Percentiles rank a stretch among this genome's conserved stretches.
Evolutionary conservation across 495 filamentous ascomycete species (phyloP).

Genomic region (Daldinia concentrica): DNA sequence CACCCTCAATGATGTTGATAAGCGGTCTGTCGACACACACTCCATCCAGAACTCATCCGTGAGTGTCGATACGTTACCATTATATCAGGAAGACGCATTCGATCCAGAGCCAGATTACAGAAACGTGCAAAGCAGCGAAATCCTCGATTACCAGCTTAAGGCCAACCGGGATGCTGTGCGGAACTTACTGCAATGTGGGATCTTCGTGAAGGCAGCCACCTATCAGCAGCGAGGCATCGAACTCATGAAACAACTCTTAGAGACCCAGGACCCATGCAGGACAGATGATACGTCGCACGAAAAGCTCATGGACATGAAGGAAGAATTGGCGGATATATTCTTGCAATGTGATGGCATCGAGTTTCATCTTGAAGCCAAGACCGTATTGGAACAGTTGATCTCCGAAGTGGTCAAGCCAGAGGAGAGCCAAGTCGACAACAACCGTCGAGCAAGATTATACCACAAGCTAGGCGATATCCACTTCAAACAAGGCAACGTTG

Average conservation of each 20-base stretch:
- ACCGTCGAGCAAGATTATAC: constrained; percentile 38
- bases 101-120: constrained; percentile 27
- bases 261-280: background rate
- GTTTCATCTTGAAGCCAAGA: constrained; percentile 26
- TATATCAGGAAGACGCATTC: constrained; percentile 28
- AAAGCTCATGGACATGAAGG: constrained; percentile 35
- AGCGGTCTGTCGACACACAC: constrained; percentile 12
- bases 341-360: constrained; percentile 24
- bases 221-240: constrained; percentile 37
- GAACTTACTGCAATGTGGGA: constrained; percentile 12
- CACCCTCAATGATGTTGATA: constrained; percentile 16
- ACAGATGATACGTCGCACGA: constrained; percentile 4
- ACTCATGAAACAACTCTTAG: constrained; percentile 26
- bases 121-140: constrained; percentile 18
- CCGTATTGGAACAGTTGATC: constrained; percentile 27
- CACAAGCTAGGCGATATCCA: constrained; percentile 41
- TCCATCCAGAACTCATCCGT: constrained; percentile 4
- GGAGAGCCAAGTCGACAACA: constrained; percentile 10
- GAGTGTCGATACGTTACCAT: constrained; percentile 28
- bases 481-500: constrained; percentile 20
- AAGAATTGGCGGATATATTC: constrained; percentile 39
- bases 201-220: constrained; percentile 26
- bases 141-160: constrained; percentile 24
- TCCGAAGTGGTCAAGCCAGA: constrained; percentile 14
- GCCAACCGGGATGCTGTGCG: constrained; percentile 33